A percentile compares a stretch with the other conserved stretches of the same genome.
These are phyloP conservation scores for Suillus bovinus DNA, from an alignment of 768 basidiomycete species.

Conservation along the genomic window DNA sequence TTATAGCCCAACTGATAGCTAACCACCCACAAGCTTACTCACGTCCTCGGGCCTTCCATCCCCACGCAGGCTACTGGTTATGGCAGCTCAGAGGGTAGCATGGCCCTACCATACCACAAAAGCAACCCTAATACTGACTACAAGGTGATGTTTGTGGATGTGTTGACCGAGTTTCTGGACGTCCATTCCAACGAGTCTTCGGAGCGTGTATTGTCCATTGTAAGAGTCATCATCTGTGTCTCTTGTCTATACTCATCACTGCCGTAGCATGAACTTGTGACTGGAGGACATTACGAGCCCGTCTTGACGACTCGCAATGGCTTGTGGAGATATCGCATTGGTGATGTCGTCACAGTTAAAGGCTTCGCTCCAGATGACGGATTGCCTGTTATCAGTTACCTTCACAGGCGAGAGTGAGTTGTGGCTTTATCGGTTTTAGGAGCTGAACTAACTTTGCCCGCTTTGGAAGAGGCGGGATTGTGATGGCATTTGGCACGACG, in stretches of 20 bases:
- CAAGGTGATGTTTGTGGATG: neutral
- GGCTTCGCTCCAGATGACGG: constrained; percentile 16
- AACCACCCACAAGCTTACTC: constrained; percentile 4
- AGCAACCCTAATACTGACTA: neutral
- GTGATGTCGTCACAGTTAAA: constrained; percentile 9
- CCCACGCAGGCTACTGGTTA: constrained; percentile 4
- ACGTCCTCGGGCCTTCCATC: constrained; percentile 9
- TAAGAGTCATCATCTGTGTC: neutral
- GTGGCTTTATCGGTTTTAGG: neutral
- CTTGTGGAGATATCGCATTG: constrained; percentile 14
- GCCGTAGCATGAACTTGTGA: constrained; percentile 6
- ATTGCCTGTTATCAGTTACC: constrained; percentile 9
- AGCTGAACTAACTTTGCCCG: neutral
- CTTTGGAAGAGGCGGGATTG: constrained; percentile 11
- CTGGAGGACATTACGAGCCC: constrained; percentile 10
- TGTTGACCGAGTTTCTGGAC: constrained; percentile 6
- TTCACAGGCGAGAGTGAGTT: constrained; percentile 8
- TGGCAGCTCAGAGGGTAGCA: constrained; percentile 3
- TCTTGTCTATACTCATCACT: neutral
- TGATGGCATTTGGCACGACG: constrained; percentile 1
- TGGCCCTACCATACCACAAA: constrained; percentile 4
- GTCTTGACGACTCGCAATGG: constrained; percentile 14
- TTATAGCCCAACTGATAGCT: neutral
- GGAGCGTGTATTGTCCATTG: neutral
- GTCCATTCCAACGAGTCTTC: neutral